Percentiles rank a stretch among this genome's conserved stretches.
phyloP scores from a whole-genome alignment of 2,329 filamentous ascomycete species.

The Geosmithia putterillii region DNA sequence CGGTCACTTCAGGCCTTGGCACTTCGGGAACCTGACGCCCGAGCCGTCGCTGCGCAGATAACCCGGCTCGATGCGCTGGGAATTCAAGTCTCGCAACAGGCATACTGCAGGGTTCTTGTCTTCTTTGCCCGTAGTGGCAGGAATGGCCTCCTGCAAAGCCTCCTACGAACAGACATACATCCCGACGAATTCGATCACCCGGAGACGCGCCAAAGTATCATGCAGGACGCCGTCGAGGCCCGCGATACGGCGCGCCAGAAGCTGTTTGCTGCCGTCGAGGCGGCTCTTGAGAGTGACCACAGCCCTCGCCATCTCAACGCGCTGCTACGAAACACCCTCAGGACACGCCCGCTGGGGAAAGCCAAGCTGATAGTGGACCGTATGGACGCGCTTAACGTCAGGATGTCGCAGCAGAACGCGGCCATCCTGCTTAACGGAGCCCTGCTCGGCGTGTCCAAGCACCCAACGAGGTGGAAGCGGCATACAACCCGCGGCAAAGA shows the following conservation, averaged over 20 bases:
- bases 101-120: constrained; percentile 53
- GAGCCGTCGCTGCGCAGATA: constrained; percentile 46
- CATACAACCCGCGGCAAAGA: constrained; percentile 4
- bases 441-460: constrained; percentile 14
- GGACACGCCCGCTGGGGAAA: constrained; percentile 7
- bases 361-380: constrained; percentile 15
- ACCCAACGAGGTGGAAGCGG: constrained; percentile 10
- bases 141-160: constrained; percentile 29
- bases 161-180: constrained; percentile 38
- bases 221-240: constrained; percentile 15
- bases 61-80: constrained; percentile 46
- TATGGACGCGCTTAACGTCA: constrained; percentile 17
- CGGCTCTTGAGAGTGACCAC: background rate
- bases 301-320: constrained; percentile 11
- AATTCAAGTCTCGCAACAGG: constrained; percentile 48
- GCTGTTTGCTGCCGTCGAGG: constrained; percentile 28
- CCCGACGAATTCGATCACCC: constrained; percentile 41
- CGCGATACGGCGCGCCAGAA: constrained; percentile 26
- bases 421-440: constrained; percentile 10
- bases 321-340: constrained; percentile 7
- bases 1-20: constrained; percentile 68
- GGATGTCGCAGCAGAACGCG: constrained; percentile 14
- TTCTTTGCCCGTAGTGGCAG: constrained; percentile 48
- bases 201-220: constrained; percentile 24
- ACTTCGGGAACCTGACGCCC: constrained; percentile 43